Base-by-base conservation (phyloP, 805 yeast genomes). In the Maudiozyma saulgeensis region DNA sequence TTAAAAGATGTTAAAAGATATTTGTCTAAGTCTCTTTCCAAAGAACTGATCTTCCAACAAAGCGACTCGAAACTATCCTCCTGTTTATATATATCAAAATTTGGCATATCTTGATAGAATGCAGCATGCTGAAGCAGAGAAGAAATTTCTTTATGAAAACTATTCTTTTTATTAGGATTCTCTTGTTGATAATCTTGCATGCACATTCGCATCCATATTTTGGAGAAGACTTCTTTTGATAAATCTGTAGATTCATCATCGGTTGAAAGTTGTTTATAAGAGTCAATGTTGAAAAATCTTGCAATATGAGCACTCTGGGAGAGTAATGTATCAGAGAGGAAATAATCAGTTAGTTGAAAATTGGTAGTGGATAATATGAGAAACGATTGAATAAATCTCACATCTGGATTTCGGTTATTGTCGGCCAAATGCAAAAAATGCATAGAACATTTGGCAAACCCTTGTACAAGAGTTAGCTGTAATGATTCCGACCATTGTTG, bases 21-120 rank as follows among this genome's bases (percentile, higher is more conserved):
- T 19, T 52, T 56, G 28, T 62, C 60, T n/a, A 64, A 25, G 47
- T 65, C 68, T 44, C 68, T 60, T n/a, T 65, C 68, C 8, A 65
- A 44, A 1, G 68, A 64, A 1, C 57, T 43, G 1, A 65, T 48
- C 40, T 64, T 65, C 69, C 69, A 65, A 35, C 51, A 53, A 1
- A 62, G 45, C 1, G 59, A 50, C 46, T 65, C 69, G 43, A 60
- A 61, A 40, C 51, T 56, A 16, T 59, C 63, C 31, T 64, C 67
- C 9, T 54, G 54, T 42, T 59, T 57, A 40, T 59, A 61, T 4
- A 59, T 54, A 49, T 64, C 64, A 4, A 54, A 49, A 32, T 48
- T 52, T 9, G 60, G 59, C 34, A 53, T 48, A 49, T 58, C 64
- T 37, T 60, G 58, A 42, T 57, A 50, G 32, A 53, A 58, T 4